These are phyloP conservation scores for Pythium apleroticum DNA, from an alignment of 352 stramenopile genomes.

Conservation along the genomic window DNA sequence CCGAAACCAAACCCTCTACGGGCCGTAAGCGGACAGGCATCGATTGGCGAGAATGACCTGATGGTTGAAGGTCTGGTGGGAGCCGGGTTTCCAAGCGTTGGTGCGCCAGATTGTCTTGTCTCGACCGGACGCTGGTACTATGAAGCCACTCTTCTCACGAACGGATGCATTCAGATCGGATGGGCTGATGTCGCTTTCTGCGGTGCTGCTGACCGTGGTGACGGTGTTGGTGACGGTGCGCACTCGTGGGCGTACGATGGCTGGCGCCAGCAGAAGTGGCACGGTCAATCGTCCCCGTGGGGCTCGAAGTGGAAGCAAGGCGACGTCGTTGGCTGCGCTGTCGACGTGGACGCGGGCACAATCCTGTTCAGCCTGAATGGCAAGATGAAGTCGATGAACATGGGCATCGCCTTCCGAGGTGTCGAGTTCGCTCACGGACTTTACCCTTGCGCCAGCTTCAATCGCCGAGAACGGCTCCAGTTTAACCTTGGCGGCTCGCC, in stretches of 20 bases:
- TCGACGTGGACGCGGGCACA: constrained; percentile 85
- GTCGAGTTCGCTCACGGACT: constrained; percentile 81
- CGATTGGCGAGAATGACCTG: constrained; percentile 79
- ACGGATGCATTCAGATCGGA: constrained; percentile 93
- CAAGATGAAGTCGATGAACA: constrained; percentile 83
- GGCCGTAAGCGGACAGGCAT: constrained; percentile 83
- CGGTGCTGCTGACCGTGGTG: constrained; percentile 81
- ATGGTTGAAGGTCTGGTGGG: constrained; percentile 86
- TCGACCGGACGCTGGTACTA: constrained; percentile 88
- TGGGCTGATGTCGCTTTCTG: constrained; percentile 91
- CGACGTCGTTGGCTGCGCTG: constrained; percentile 89
- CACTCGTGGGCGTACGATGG: constrained; percentile 94
- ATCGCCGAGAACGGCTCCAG: constrained; percentile 79
- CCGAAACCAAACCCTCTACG: constrained; percentile 78
- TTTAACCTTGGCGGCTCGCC: constrained; percentile 85
- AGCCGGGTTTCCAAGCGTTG: constrained; percentile 84
- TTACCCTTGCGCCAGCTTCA: constrained; percentile 88
- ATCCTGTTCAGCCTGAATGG: constrained; percentile 93
- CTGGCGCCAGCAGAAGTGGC: constrained; percentile 91
- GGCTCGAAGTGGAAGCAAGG: constrained; percentile 91
- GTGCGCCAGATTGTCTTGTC: constrained; percentile 77
- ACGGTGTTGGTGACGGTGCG: constrained; percentile 91
- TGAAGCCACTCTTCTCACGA: constrained; percentile 91
- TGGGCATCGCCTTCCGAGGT: constrained; percentile 82
- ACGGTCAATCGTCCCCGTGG: constrained; percentile 84